A percentile compares a stretch with the other conserved stretches of the same genome.
phyloP scores from a whole-genome alignment of 345 rosid species.

The Eucalyptus tenuipes region DNA sequence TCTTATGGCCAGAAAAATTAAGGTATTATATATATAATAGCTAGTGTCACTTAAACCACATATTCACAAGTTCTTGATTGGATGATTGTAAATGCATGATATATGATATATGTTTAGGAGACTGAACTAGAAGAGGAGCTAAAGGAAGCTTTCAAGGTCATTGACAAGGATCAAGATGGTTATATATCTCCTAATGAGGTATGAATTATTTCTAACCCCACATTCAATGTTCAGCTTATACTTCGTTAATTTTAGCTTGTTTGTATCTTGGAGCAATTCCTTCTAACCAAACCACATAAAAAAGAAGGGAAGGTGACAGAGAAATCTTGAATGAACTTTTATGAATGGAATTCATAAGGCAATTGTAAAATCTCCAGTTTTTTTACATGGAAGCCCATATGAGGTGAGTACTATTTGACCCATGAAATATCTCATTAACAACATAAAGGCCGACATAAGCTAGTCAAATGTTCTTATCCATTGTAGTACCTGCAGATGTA shows the following conservation, averaged over 20 bases:
- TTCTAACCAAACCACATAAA: not conserved
- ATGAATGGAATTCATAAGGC: not conserved
- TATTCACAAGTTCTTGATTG: not conserved
- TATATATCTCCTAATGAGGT: constrained; percentile 58
- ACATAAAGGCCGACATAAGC: not conserved
- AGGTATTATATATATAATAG: constrained; percentile 9
- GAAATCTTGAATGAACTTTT: not conserved
- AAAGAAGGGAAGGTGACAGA: not conserved
- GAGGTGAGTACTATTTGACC: not conserved
- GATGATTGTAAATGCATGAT: not conserved
- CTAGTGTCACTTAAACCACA: not conserved
- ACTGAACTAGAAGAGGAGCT: constrained; percentile 39
- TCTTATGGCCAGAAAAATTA: constrained; percentile 58
- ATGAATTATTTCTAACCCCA: not conserved
- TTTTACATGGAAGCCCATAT: not conserved
- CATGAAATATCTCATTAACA: not conserved
- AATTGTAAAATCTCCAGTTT: not conserved
- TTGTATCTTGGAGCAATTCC: not conserved
- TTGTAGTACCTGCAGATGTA: not conserved
- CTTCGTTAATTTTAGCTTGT: not conserved
- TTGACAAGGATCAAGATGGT: constrained; percentile 66
- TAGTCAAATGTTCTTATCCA: not conserved
- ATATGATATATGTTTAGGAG: constrained; percentile 17
- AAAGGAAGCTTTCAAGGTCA: constrained; percentile 54
- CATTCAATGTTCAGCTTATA: not conserved